Conservation (phyloP, 1,139 yeast species). For the Lodderomyces jiufengensis region DNA sequence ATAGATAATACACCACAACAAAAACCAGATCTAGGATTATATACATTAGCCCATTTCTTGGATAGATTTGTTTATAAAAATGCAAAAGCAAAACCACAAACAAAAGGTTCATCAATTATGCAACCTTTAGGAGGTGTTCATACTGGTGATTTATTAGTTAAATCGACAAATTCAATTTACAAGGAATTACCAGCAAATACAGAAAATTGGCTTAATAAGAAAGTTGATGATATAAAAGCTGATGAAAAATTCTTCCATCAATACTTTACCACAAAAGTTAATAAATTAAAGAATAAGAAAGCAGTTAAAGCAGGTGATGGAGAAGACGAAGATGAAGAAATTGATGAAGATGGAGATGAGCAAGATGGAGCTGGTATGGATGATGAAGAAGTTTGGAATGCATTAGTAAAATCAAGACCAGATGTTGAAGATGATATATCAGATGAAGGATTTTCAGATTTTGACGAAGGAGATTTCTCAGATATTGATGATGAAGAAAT, state of each 20-base stretch:
- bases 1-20: slow-evolving; percentile 43
- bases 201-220: slow-evolving; percentile 74
- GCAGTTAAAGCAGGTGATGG: slow-evolving; percentile 18
- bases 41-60: slow-evolving; percentile 83
- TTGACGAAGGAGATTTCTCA: slow-evolving; percentile 44
- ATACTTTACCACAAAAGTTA: slow-evolving; percentile 68
- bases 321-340: slow-evolving; percentile 21
- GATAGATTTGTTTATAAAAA: slow-evolving; percentile 94
- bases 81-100: slow-evolving; percentile 68
- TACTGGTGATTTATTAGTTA: slow-evolving; percentile 72
- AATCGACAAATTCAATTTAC: slow-evolving; percentile 50
- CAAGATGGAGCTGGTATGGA: slow-evolving; percentile 55
- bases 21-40: slow-evolving; percentile 84
- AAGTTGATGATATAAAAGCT: slow-evolving; percentile 66
- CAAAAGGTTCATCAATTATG: slow-evolving; percentile 91
- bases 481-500: slow-evolving; percentile 26
- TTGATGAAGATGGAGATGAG: slow-evolving; percentile 24
- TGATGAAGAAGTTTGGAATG: slow-evolving; percentile 87
- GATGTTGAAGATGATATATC: slow-evolving; percentile 59
- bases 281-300: slow-evolving; percentile 38
- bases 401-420: slow-evolving; percentile 79
- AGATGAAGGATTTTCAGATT: slow-evolving; percentile 44
- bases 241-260: slow-evolving; percentile 89
- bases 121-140: slow-evolving; percentile 94
- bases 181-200: slow-evolving; percentile 69